Conservation (phyloP, 805 yeast species). For the Suhomyces pyralidae region DNA sequence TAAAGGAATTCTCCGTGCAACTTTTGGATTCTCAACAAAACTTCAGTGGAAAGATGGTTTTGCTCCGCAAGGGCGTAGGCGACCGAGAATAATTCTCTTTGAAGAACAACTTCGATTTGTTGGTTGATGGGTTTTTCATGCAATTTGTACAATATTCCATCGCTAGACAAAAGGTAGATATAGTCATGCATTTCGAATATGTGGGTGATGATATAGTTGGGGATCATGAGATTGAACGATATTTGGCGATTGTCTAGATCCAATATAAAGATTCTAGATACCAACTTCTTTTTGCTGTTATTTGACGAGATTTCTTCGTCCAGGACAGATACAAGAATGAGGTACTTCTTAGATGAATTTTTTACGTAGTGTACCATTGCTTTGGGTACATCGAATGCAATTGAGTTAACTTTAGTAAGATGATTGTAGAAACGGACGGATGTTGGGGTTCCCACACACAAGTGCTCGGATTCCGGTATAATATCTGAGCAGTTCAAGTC, state of each 20-base stretch:
- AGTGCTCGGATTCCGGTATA: conserved; percentile 41
- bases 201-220: conserved; percentile 56
- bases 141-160: conserved; percentile 69
- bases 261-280: conserved; percentile 61
- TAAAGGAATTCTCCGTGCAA: conserved; percentile 73
- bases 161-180: conserved; percentile 61
- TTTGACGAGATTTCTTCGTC: conserved; percentile 21
- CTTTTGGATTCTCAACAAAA: conserved; percentile 27
- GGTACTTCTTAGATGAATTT: conserved; percentile 39
- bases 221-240: conserved; percentile 65
- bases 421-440: conserved; percentile 61
- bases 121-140: conserved; percentile 65
- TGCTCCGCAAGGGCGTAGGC: conserved; percentile 67
- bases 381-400: conserved; percentile 58
- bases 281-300: conserved; percentile 16
- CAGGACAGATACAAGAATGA: conserved; percentile 55
- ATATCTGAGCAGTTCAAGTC: conserved; percentile 49
- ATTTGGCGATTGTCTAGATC: conserved; percentile 70
- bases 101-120: conserved; percentile 65
- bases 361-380: conserved; percentile 45
- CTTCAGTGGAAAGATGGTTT: conserved; percentile 25
- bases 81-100: conserved; percentile 65
- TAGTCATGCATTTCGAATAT: conserved; percentile 57
- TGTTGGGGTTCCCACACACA: conserved; percentile 66
- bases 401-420: conserved; percentile 49